phyloP scores from a whole-genome alignment of 495 filamentous ascomycete species.

The Annulohypoxylon stygium region DNA sequence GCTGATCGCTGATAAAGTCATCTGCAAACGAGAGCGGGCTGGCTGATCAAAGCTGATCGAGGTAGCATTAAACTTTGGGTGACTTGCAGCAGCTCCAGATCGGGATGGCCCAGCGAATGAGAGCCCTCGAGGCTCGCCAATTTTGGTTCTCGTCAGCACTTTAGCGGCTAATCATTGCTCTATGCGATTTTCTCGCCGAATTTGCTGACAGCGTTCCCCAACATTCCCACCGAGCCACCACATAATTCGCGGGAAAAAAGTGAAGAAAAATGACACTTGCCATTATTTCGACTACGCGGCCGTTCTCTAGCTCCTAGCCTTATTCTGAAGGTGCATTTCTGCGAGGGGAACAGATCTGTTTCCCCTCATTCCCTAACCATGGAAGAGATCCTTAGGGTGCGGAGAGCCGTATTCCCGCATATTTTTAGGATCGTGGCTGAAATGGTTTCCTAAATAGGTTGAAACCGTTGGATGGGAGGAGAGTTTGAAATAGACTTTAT shows the following conservation, averaged over 20 bases:
- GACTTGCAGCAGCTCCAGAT: conserved; percentile 19
- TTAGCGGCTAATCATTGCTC: conserved; percentile 25
- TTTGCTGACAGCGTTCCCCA: neutral
- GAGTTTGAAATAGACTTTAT: conserved; percentile 13
- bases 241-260: conserved; percentile 6
- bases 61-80: conserved; percentile 16
- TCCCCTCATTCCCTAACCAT: neutral
- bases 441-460: conserved; percentile 7
- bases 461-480: conserved; percentile 22
- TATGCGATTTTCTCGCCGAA: neutral
- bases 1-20: conserved; percentile 2
- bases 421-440: conserved; percentile 35
- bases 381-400: neutral
- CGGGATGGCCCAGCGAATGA: conserved; percentile 15
- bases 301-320: conserved; percentile 12
- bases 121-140: conserved; percentile 5
- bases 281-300: neutral
- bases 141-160: conserved; percentile 31
- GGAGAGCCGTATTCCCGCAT: conserved; percentile 3
- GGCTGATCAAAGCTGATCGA: conserved; percentile 6
- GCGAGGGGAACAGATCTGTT: neutral
- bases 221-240: conserved; percentile 4
- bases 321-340: neutral
- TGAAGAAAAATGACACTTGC: neutral
- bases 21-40: neutral